phyloP scores from a whole-genome alignment of 2,329 filamentous ascomycete species.

The Claviceps sp. region DNA sequence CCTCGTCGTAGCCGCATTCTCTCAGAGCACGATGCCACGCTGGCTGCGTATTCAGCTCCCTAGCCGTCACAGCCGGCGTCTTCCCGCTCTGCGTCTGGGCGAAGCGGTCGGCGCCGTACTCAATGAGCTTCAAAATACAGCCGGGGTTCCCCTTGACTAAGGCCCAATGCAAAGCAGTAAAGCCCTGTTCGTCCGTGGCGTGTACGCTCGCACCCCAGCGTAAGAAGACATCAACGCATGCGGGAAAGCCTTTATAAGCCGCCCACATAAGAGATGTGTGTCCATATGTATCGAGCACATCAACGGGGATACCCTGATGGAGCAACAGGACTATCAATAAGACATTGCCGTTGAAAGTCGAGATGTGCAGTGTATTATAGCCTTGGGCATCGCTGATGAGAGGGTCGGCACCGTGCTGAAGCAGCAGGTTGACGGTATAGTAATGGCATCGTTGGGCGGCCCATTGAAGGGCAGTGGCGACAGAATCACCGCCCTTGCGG shows the following conservation, averaged over 20 bases:
- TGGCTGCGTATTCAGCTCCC: slow-evolving; percentile 74
- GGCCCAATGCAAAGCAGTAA: slow-evolving; percentile 92
- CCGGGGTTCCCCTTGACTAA: slow-evolving; percentile 82
- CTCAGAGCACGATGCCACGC: slow-evolving; percentile 74
- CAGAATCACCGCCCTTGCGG: slow-evolving; percentile 85
- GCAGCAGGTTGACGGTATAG: slow-evolving; percentile 85
- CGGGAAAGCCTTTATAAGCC: slow-evolving; percentile 90
- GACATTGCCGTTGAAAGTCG: slow-evolving; percentile 92
- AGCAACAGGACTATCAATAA: slow-evolving; percentile 78
- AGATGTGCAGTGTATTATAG: slow-evolving; percentile 95
- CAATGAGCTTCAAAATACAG: slow-evolving; percentile 85
- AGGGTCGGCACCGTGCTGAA: slow-evolving; percentile 84
- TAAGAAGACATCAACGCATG: slow-evolving; percentile 82
- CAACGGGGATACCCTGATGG: slow-evolving; percentile 90
- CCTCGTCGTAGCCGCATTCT: slow-evolving; percentile 71
- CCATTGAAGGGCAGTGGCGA: slow-evolving; percentile 92
- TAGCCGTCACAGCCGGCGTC: slow-evolving; percentile 71
- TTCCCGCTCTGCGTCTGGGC: slow-evolving; percentile 82
- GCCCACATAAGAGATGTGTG: slow-evolving; percentile 98
- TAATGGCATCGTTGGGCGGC: slow-evolving; percentile 93
- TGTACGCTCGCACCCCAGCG: slow-evolving; percentile 94
- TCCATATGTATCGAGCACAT: slow-evolving; percentile 76
- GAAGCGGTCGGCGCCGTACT: slow-evolving; percentile 91
- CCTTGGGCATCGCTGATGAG: slow-evolving; percentile 87
- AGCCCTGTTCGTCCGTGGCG: slow-evolving; percentile 78